Conservation (phyloP, 2,329 filamentous ascomycete species). For the Penicillium sclerotiorum region DNA sequence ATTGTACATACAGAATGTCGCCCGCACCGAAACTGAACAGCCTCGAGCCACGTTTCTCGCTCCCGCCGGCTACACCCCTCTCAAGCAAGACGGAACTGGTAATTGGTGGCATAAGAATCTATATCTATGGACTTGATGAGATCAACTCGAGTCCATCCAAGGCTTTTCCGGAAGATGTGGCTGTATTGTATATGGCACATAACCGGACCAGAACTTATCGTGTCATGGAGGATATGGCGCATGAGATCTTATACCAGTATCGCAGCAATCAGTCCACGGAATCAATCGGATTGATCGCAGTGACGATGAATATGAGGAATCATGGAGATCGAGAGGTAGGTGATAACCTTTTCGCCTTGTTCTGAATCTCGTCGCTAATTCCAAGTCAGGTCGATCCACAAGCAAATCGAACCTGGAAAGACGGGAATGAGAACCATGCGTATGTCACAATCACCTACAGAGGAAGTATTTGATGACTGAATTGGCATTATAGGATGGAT, state of each 20-base stretch:
- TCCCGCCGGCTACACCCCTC: background rate
- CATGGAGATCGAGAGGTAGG: slow-evolving; percentile 7
- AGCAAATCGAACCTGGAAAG: slow-evolving; percentile 5
- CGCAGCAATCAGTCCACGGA: background rate
- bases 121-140: slow-evolving; percentile 5
- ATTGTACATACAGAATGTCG: background rate
- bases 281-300: background rate
- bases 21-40: background rate
- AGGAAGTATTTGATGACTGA: background rate
- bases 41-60: slow-evolving; percentile 6
- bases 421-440: slow-evolving; percentile 8
- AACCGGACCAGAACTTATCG: slow-evolving; percentile 6
- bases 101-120: slow-evolving; percentile 1
- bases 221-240: slow-evolving; percentile 6
- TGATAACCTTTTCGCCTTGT: background rate
- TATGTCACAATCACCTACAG: background rate
- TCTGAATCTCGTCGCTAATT: background rate
- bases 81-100: slow-evolving; percentile 5
- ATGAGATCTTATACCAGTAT: slow-evolving; percentile 6
- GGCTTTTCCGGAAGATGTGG: background rate
- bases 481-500: background rate
- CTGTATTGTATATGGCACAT: slow-evolving; percentile 3
- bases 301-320: slow-evolving; percentile 8
- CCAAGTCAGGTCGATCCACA: background rate
- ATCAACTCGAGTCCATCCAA: background rate